Percentiles rank a stretch among this genome's conserved stretches.
phyloP scores from a whole-genome alignment of 2,329 filamentous ascomycete species.

The Fusarium xyrophilum region DNA sequence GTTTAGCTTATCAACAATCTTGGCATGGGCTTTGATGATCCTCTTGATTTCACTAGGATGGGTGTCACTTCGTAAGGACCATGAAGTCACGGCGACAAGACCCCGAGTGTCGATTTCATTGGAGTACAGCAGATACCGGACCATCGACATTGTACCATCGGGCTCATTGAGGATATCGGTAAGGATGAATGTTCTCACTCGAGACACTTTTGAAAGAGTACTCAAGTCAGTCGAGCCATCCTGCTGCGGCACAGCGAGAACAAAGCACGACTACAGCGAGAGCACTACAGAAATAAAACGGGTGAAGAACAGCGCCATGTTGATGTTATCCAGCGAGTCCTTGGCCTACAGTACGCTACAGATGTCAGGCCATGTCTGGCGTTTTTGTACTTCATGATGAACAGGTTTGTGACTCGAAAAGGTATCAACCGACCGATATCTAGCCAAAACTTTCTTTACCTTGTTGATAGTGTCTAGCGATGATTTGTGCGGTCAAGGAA shows the following conservation, averaged over 20 bases:
- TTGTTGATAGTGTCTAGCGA: not conserved
- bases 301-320: not conserved
- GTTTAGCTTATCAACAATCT: constrained; percentile 11
- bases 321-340: not conserved
- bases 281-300: not conserved
- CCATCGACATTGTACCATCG: constrained; percentile 12
- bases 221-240: not conserved
- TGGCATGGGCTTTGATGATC: not conserved
- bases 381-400: not conserved
- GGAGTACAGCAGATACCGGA: constrained; percentile 11
- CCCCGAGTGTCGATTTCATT: constrained; percentile 11
- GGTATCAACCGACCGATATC: not conserved
- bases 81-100: constrained; percentile 2
- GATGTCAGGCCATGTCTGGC: not conserved
- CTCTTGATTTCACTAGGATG: constrained; percentile 6
- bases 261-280: not conserved
- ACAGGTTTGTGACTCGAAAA: not conserved
- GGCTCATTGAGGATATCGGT: constrained; percentile 13
- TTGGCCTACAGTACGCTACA: too few relatives aligned
- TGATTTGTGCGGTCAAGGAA: not conserved
- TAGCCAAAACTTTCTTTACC: not conserved
- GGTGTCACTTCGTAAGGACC: constrained; percentile 5
- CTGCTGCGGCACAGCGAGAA: not conserved
- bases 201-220: not conserved
- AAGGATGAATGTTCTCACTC: constrained; percentile 1